phyloP scores from a whole-genome alignment of 2,329 filamentous ascomycete genomes.

The Pezicula radicicola region DNA sequence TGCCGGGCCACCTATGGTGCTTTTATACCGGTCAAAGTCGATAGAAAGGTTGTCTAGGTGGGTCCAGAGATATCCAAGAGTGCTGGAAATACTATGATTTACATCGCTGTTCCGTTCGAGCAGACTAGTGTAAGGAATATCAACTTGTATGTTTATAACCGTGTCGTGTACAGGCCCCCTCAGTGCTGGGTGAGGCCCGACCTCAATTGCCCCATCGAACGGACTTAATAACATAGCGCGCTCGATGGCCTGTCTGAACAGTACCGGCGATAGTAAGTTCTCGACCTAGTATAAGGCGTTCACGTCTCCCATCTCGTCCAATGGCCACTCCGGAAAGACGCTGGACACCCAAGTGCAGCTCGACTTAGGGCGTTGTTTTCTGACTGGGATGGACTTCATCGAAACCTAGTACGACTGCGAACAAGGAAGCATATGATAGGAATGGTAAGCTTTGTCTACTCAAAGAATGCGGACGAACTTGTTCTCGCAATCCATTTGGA shows the following conservation, averaged over 20 bases:
- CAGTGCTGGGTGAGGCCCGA: not conserved
- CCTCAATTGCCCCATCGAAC: not conserved
- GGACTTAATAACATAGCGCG: not conserved
- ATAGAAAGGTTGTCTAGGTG: not conserved
- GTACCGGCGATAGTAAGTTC: conserved; percentile 37
- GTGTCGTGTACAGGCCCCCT: not conserved
- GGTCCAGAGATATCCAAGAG: not conserved
- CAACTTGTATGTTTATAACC: not conserved
- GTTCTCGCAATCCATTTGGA: not conserved
- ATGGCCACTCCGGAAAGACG: not conserved
- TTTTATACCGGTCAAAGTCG: not conserved
- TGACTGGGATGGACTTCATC: conserved; percentile 1
- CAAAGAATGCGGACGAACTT: not conserved
- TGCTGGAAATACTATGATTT: not conserved
- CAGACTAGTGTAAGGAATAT: conserved; percentile 3
- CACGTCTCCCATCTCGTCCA: not conserved
- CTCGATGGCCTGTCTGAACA: conserved; percentile 27
- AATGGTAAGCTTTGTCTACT: too few species aligned
- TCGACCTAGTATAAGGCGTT: conserved; percentile 1
- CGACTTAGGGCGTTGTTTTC: conserved; percentile 29
- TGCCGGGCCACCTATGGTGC: not conserved
- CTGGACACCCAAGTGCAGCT: conserved; percentile 28
- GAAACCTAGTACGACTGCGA: not conserved
- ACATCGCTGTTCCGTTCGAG: not conserved
- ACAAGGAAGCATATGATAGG: conserved; percentile 1